Conservation (phyloP, 73 alveolate genomes). For the Symbiodinium natans region DNA sequence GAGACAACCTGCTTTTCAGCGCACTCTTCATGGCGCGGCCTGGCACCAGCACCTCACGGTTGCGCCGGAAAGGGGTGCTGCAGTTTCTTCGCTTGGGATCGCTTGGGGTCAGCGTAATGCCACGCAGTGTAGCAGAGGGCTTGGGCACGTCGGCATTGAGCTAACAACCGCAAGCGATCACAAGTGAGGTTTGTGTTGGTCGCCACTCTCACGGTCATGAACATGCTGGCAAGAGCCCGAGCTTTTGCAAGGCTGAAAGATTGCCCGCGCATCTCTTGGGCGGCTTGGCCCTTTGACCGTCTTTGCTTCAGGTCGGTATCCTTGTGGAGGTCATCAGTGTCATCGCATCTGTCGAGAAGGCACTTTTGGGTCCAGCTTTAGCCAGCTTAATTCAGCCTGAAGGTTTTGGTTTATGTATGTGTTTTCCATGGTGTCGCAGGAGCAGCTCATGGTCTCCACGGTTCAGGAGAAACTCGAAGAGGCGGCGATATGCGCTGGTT, state of each 20-base stretch:
- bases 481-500: too few relatives aligned
- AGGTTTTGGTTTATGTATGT: too few relatives aligned
- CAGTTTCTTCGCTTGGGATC: too few relatives aligned
- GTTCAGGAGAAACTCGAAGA: constrained; percentile 65
- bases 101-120: too few relatives aligned
- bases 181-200: constrained; percentile 67
- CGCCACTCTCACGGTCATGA: constrained; percentile 78
- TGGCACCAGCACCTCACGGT: background rate
- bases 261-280: background rate
- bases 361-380: too few relatives aligned
- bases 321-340: constrained; percentile 78
- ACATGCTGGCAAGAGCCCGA: constrained; percentile 37
- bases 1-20: constrained; percentile 36
- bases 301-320: constrained; percentile 10
- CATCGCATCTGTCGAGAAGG: constrained; percentile 81
- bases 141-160: too few relatives aligned
- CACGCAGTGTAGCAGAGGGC: background rate
- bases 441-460: constrained; percentile 56
- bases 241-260: background rate
- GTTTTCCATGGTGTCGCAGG: too few relatives aligned
- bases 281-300: background rate
- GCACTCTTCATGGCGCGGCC: constrained; percentile 23
- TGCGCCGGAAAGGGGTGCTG: background rate
- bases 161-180: too few relatives aligned
- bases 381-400: too few relatives aligned